Percentiles rank a stretch among this genome's conserved stretches.
Conservation (phyloP, 345 rosid genomes). For the Boechera divaricarpa region DNA sequence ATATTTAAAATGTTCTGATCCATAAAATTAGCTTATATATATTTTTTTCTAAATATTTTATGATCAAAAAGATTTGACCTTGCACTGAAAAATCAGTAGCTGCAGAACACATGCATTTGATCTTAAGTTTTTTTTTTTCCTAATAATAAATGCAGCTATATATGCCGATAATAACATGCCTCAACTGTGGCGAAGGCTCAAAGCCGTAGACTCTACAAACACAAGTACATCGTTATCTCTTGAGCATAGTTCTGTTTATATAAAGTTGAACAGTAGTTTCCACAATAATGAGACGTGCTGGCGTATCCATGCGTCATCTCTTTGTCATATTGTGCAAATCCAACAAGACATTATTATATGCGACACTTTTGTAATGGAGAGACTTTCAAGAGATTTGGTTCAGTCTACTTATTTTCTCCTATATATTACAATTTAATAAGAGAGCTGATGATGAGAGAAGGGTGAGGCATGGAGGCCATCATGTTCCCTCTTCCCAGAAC, state of each 20-base stretch:
- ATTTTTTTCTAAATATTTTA: neutral
- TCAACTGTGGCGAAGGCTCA: neutral
- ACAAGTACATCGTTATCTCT: conserved; percentile 22
- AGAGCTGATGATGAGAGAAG: conserved; percentile 47
- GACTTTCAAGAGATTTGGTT: conserved; percentile 51
- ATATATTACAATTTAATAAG: conserved; percentile 11
- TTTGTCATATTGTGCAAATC: conserved; percentile 42
- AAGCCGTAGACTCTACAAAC: conserved; percentile 16
- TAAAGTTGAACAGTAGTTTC: conserved; percentile 13
- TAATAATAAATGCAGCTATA: too few species aligned
- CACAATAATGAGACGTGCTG: conserved; percentile 50
- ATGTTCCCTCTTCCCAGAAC: conserved; percentile 76
- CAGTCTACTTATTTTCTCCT: conserved; percentile 8
- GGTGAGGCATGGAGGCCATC: conserved; percentile 78
- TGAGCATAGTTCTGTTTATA: neutral
- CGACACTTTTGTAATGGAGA: conserved; percentile 40
- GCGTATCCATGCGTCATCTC: conserved; percentile 65
- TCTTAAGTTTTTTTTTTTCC: neutral
- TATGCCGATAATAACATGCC: too few species aligned
- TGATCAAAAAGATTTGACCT: neutral
- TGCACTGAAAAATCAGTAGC: too few species aligned
- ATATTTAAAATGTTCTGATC: neutral
- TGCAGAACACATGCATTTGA: too few species aligned
- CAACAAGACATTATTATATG: conserved; percentile 35
- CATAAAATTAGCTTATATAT: neutral